These are phyloP conservation scores for Avena sativa DNA, from an alignment of 176 grass and related monocot genomes.

Conservation along the genomic window DNA sequence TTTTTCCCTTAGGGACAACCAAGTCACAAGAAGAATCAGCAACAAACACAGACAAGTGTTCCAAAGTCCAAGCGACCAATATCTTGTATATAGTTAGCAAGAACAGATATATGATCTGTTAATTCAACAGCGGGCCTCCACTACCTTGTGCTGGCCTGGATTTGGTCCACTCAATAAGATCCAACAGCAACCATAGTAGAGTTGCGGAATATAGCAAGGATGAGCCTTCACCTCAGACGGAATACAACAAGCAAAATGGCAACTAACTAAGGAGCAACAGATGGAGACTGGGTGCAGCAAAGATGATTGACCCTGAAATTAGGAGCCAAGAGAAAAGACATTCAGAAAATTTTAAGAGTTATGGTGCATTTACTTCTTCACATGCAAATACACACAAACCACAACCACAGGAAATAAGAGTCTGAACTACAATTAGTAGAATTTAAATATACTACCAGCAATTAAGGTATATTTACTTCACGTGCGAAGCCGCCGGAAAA, in stretches of 20 bases:
- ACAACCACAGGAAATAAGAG: background rate
- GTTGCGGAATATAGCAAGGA: slow-evolving; percentile 32
- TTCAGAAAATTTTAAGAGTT: slow-evolving; percentile 30
- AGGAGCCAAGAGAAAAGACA: slow-evolving; percentile 1
- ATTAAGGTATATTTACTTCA: too few relatives aligned
- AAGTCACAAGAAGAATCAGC: slow-evolving; percentile 29
- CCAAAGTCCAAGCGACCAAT: slow-evolving; percentile 34
- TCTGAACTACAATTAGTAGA: slow-evolving; percentile 16
- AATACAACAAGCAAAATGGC: slow-evolving; percentile 39
- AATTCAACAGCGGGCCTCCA: slow-evolving; percentile 9
- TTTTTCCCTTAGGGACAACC: slow-evolving; percentile 29
- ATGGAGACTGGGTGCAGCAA: slow-evolving; percentile 35
- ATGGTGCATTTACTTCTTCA: slow-evolving; percentile 12
- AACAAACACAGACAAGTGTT: slow-evolving; percentile 27
- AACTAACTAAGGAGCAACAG: slow-evolving; percentile 55
- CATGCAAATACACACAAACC: background rate
- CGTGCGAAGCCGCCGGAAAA: too few relatives aligned
- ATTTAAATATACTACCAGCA: background rate
- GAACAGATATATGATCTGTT: background rate
- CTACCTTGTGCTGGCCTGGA: background rate
- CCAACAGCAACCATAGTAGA: slow-evolving; percentile 32
- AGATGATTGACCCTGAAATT: slow-evolving; percentile 61
- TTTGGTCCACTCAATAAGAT: slow-evolving; percentile 34
- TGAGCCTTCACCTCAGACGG: slow-evolving; percentile 46
- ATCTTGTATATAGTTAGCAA: slow-evolving; percentile 26